Base-by-base conservation (phyloP, 768 basidiomycete genomes). In the Lenzites betulinus region DNA sequence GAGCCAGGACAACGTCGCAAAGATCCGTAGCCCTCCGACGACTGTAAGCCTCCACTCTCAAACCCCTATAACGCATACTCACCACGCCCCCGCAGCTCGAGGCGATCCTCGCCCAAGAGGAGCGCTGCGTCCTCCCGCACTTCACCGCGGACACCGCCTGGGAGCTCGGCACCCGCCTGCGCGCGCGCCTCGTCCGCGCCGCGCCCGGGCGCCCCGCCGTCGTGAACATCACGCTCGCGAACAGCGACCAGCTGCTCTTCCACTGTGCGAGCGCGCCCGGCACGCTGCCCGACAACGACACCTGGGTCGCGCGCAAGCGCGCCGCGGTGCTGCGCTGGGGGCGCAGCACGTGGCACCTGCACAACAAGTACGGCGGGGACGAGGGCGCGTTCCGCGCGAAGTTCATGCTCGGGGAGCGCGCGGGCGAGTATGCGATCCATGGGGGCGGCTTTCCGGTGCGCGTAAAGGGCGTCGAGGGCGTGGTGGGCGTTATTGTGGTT, bases 271-370 rank as follows among this genome's bases (percentile, higher is more conserved):
- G 59, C 42, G 62, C 48, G 44, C 56, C 59, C 26, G 65, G 65
- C 48, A 66, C 65, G 44, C 55, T 46, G 25, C 46, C 65, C 22
- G 65, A 66, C 65, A 66, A 66, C 60, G 65, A 66, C 62, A 58
- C 48, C 48, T 66, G 65, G 65, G 65, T 66, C 35, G 65, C 65
- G 43, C 65, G 65, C 62, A 66, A 66, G 62, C 65, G 65, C 48
- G 62, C 62, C 33, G 62, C 65, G 25, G 65, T 66, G 23, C 65
- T 66, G 13, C 65, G 65, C 46, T 66, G 65, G 65, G 54, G 65
- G 43, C 46, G 33, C 49, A 66, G 65, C 57, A 66, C 64, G 26
- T 63, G 54, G 54, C 44, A 48, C 38, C 60, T 66, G 57, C 65
- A 64, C 56, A 58, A 64, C 49, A 64, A 64, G 44, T 62, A 46